Percentiles rank a stretch among this genome's conserved stretches.
Evolutionary conservation across 768 basidiomycete genomes (phyloP).

Genomic region (Pholiota molesta): DNA sequence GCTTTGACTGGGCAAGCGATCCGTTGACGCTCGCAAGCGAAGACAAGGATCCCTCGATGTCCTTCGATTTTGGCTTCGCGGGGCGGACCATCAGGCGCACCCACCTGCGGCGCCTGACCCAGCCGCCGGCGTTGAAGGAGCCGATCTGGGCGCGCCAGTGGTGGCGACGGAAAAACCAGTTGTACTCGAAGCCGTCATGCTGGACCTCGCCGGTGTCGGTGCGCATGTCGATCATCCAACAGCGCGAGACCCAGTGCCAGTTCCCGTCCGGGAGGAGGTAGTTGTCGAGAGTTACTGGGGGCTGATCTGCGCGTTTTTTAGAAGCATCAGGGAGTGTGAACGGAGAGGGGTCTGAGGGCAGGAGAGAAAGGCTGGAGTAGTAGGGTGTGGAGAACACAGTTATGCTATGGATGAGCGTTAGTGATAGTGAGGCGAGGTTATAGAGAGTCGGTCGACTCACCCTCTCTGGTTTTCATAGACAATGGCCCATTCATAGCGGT

Average conservation of each 20-base stretch:
- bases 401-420: slow-evolving; percentile 36
- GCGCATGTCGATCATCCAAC: slow-evolving; percentile 92
- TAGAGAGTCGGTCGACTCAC: slow-evolving; percentile 38
- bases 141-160: slow-evolving; percentile 71
- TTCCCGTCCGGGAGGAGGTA: slow-evolving; percentile 80
- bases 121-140: slow-evolving; percentile 62
- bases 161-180: slow-evolving; percentile 70
- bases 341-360: slow-evolving; percentile 73
- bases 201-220: slow-evolving; percentile 72
- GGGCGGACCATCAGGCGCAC: slow-evolving; percentile 83
- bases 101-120: slow-evolving; percentile 83
- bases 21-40: slow-evolving; percentile 5
- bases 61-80: slow-evolving; percentile 26
- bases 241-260: slow-evolving; percentile 80
- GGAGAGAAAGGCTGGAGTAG: slow-evolving; percentile 70
- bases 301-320: slow-evolving; percentile 45
- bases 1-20: slow-evolving; percentile 7
- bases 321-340: slow-evolving; percentile 63
- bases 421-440: not conserved
- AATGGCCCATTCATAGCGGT: slow-evolving; percentile 76
- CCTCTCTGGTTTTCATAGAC: slow-evolving; percentile 86
- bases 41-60: slow-evolving; percentile 16
- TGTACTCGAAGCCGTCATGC: slow-evolving; percentile 86
- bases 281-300: slow-evolving; percentile 56
- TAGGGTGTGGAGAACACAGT: slow-evolving; percentile 74